A percentile compares a stretch with the other conserved stretches of the same genome.
phyloP scores from a whole-genome alignment of 1,139 yeast species.

The Nakaseomyces bracarensis region DNA sequence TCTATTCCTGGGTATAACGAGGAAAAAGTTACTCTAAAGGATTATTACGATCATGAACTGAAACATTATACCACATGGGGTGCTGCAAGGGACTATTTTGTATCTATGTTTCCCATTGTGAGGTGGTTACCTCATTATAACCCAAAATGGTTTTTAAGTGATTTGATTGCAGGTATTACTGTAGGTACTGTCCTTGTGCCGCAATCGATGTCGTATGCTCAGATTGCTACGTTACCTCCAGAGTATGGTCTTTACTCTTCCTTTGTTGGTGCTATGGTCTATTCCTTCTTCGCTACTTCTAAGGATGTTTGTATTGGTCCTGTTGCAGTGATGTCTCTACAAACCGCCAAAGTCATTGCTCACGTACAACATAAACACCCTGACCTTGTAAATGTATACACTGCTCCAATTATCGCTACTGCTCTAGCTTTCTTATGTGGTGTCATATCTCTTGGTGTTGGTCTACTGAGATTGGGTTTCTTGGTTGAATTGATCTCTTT shows the following conservation, averaged over 20 bases:
- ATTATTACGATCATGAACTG: constrained; percentile 21
- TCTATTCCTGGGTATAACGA: constrained; percentile 23
- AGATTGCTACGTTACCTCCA: constrained; percentile 70
- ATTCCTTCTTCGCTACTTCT: constrained; percentile 87
- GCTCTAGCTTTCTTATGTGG: constrained; percentile 76
- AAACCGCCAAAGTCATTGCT: constrained; percentile 70
- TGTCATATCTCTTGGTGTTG: constrained; percentile 72
- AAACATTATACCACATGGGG: constrained; percentile 14
- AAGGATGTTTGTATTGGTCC: constrained; percentile 96
- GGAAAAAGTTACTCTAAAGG: constrained; percentile 17
- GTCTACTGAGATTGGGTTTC: constrained; percentile 77
- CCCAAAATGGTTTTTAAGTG: constrained; percentile 68
- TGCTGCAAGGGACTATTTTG: constrained; percentile 37
- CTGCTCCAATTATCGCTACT: constrained; percentile 69
- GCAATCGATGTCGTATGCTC: constrained; percentile 93
- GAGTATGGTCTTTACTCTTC: constrained; percentile 88
- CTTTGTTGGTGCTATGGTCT: constrained; percentile 82
- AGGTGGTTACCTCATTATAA: constrained; percentile 83
- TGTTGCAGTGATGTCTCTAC: constrained; percentile 91
- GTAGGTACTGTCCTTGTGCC: constrained; percentile 92
- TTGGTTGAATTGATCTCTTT: constrained; percentile 80
- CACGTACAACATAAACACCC: constrained; percentile 43
- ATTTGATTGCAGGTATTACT: constrained; percentile 83
- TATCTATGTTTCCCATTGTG: constrained; percentile 68
- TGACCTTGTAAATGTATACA: constrained; percentile 30